Evolutionary conservation across 371 early-diverging fungal genomes (phyloP), one percentile per base, ranked within the genome.

Genomic region (Lichtheimia hyalospora): DNA sequence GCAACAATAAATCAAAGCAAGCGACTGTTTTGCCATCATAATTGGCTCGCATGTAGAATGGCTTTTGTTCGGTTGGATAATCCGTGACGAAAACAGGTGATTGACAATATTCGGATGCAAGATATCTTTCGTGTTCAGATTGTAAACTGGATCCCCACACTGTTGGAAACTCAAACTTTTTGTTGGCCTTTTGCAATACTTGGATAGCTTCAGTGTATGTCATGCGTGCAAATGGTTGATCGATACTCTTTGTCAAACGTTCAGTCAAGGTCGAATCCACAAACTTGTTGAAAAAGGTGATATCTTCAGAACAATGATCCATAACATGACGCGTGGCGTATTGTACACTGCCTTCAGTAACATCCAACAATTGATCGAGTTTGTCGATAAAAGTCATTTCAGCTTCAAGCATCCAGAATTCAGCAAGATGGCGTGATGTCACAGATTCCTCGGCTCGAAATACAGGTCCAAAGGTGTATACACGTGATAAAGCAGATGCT

Each of bases 371-470:
- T 10, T 78, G 77, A 0, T 79, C 69, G 13, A 87, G 46, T 3
- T 73, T 24, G 49, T 82, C 74, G 13, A 96, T 65, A 68, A 95
- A 96, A 0, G 91, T 82, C 44, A 89, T 74, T 62, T 97, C 96
- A 0, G 93, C 95, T 68, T 97, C 97, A 28, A 94, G 66, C 97
- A 97, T 97, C 91, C 92, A 95, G 61, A 97, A 97, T 66, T 97
- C 97, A 1, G 96, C 89, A 18, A 97, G 64, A 63, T 97, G 97
- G 5, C 95, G 85, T 1, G 90, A 88, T 0, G 95, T 88, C 62
- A 86, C 68, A 3, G 92, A 89, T 24, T 85, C 84, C 63, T 97
- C 97, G 2, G 97, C 97, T 21, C 97, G 79, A 64, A 97, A 97
- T 0, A 89, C 82, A 7, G 95, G 97, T 1, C 89, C 85, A 69